Evolutionary conservation across 2,329 filamentous ascomycete genomes (phyloP), one percentile per base, ranked within the genome.

Genomic region (Lomentospora prolificans): DNA sequence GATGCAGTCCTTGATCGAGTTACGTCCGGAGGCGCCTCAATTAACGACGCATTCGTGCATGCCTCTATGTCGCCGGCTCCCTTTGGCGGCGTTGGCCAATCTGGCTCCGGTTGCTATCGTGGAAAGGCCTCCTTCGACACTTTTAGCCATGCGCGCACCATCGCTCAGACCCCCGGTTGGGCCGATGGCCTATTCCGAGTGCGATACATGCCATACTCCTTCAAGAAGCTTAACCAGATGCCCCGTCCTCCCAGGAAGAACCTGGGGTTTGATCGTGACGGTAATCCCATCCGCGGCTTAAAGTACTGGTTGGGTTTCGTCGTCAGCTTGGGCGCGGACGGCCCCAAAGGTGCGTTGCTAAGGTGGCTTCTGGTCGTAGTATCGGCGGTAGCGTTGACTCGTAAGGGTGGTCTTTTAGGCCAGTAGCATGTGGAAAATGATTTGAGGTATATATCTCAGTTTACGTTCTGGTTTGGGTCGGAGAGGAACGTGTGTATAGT

Each of bases 81-180:
- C 36, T 95, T 95, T 67, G 90, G 90, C 60, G 90, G 90, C 63
- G 86, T 95, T 6, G 90, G 90, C 60, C 80, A 86, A 62, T 89
- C 85, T 48, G 90, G 90, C 55, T 78, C 79, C 59, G 90, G 90
- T 59, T 74, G 81, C 28, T 95, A 95, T 74, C 83, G 87, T 62
- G 90, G 90, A 58, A 83, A 84, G 64, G 77, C 86, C n/a, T 81
- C 78, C 2, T 89, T 88, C 69, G 84, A 89, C 62, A 72, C 73
- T 61, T 88, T 87, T 65, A 81, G 81, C 1, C 85, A 88, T 67
- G 74, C 60, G 66, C 75, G 76, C 58, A 72, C 69, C 52, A 70
- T 88, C 31, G 80, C 82, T 22, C 77, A 74, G 48, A 86, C 84
- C 3, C 86, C 86, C 0, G 64, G 67, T 14, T 89, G 86, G 86